Conservation (phyloP, 768 basidiomycete genomes). For the Tricholoma furcatifolium region DNA sequence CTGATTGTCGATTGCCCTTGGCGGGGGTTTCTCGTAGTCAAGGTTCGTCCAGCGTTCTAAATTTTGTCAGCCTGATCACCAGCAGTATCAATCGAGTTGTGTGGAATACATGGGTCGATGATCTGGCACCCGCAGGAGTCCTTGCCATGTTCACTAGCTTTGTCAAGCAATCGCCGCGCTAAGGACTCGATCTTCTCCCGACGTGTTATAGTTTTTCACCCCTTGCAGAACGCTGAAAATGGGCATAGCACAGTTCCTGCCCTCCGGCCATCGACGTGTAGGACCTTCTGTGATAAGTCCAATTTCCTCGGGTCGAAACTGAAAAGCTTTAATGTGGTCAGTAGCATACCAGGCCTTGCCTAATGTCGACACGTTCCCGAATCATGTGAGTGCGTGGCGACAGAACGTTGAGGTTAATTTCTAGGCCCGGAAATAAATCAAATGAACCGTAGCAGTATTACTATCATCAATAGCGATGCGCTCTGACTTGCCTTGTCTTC, state of each 20-base stretch:
- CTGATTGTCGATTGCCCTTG: conserved; percentile 68
- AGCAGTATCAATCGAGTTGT: background rate
- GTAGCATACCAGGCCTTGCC: conserved; percentile 59
- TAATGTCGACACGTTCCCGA: conserved; percentile 69
- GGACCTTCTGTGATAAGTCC: conserved; percentile 76
- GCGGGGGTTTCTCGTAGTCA: conserved; percentile 66
- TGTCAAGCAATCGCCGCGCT: conserved; percentile 40
- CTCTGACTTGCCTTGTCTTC: too few species aligned
- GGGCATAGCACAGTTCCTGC: conserved; percentile 61
- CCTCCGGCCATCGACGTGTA: conserved; percentile 61
- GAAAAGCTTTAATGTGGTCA: conserved; percentile 51
- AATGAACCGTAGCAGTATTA: too few species aligned
- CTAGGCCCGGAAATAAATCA: too few species aligned
- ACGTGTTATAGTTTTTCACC: conserved; percentile 41
- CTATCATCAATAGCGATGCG: too few species aligned
- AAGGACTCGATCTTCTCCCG: conserved; percentile 45
- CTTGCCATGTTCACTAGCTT: conserved; percentile 49
- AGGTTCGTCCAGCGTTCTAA: conserved; percentile 48
- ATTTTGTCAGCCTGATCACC: conserved; percentile 25
- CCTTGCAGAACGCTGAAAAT: conserved; percentile 40
- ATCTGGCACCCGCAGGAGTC: too few species aligned
- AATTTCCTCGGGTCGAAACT: conserved; percentile 52
- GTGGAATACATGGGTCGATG: too few species aligned
- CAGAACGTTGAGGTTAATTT: too few species aligned
- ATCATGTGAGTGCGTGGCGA: conserved; percentile 60